Percentiles rank a stretch among this genome's conserved stretches.
These are phyloP conservation scores for Boletus insuetus DNA, from an alignment of 768 basidiomycete species.

Conservation along the genomic window DNA sequence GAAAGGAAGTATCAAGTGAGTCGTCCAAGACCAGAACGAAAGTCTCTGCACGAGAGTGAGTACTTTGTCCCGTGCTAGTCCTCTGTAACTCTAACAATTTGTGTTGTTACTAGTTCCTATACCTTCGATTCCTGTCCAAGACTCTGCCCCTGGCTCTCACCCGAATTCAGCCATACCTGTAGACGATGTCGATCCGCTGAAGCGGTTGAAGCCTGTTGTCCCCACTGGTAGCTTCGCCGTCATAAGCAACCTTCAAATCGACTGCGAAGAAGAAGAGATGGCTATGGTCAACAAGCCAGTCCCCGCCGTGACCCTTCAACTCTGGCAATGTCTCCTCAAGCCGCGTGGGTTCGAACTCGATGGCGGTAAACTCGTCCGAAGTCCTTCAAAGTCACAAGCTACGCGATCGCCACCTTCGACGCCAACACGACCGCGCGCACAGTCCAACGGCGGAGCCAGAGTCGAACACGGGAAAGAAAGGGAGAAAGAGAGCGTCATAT, in stretches of 20 bases:
- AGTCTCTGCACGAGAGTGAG: constrained; percentile 29
- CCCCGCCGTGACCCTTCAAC: constrained; percentile 58
- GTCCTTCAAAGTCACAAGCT: constrained; percentile 48
- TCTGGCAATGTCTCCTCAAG: constrained; percentile 70
- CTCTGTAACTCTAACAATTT: not conserved
- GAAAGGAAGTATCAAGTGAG: constrained; percentile 59
- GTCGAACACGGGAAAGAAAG: constrained; percentile 10
- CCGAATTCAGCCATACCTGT: constrained; percentile 10
- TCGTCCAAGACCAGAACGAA: constrained; percentile 59
- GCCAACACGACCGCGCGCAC: constrained; percentile 12
- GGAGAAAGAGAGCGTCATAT: constrained; percentile 43
- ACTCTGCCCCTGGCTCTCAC: constrained; percentile 12
- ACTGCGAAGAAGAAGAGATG: constrained; percentile 52
- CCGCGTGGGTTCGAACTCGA: constrained; percentile 64
- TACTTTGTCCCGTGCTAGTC: not conserved
- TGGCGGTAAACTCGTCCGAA: constrained; percentile 55
- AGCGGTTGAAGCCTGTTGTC: constrained; percentile 11
- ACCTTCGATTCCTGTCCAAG: constrained; percentile 14
- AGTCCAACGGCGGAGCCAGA: not conserved
- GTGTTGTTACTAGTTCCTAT: constrained; percentile 7
- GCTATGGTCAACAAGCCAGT: constrained; percentile 54
- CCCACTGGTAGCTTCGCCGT: constrained; percentile 19
- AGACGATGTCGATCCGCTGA: constrained; percentile 18
- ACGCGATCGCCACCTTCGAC: constrained; percentile 20
- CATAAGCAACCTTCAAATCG: constrained; percentile 19